Conservation (phyloP, 768 basidiomycete genomes). For the Jaapia argillacea region DNA sequence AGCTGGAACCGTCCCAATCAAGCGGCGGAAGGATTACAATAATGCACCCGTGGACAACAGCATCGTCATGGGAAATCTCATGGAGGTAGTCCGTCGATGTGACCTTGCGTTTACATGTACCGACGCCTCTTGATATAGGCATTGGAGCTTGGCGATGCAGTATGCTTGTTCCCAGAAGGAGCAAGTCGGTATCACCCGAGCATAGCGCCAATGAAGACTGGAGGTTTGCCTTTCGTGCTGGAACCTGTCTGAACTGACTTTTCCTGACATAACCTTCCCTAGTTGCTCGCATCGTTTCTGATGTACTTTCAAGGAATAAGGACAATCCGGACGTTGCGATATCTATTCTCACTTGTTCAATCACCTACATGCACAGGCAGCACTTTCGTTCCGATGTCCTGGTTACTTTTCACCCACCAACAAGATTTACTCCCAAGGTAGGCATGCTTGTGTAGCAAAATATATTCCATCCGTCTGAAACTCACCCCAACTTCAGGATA, state of each 20-base stretch:
- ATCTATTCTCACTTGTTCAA: slow-evolving; percentile 64
- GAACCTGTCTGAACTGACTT: not conserved
- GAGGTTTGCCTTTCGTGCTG: slow-evolving; percentile 37
- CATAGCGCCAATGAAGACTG: slow-evolving; percentile 84
- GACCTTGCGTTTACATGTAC: slow-evolving; percentile 6
- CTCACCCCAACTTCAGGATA: slow-evolving; percentile 31
- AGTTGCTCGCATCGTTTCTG: slow-evolving; percentile 79
- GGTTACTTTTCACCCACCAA: slow-evolving; percentile 69
- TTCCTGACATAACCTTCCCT: not conserved
- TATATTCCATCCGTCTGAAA: slow-evolving; percentile 4
- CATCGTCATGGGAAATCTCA: slow-evolving; percentile 55
- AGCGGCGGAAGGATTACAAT: slow-evolving; percentile 59
- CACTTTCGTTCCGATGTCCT: slow-evolving; percentile 85
- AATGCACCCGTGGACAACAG: slow-evolving; percentile 55
- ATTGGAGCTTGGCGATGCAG: slow-evolving; percentile 64
- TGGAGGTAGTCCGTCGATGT: slow-evolving; percentile 36
- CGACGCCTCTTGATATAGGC: slow-evolving; percentile 33
- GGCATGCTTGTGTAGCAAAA: not conserved
- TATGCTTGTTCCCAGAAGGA: slow-evolving; percentile 83
- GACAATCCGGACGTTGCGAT: slow-evolving; percentile 63
- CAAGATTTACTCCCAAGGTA: slow-evolving; percentile 58
- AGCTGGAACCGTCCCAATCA: slow-evolving; percentile 78
- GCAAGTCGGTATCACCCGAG: slow-evolving; percentile 77
- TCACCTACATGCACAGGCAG: slow-evolving; percentile 83
- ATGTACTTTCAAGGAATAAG: slow-evolving; percentile 61